Percentiles rank a stretch among this genome's conserved stretches.
Conservation (phyloP, 805 yeast genomes). For the Hanseniaspora lindneri region DNA sequence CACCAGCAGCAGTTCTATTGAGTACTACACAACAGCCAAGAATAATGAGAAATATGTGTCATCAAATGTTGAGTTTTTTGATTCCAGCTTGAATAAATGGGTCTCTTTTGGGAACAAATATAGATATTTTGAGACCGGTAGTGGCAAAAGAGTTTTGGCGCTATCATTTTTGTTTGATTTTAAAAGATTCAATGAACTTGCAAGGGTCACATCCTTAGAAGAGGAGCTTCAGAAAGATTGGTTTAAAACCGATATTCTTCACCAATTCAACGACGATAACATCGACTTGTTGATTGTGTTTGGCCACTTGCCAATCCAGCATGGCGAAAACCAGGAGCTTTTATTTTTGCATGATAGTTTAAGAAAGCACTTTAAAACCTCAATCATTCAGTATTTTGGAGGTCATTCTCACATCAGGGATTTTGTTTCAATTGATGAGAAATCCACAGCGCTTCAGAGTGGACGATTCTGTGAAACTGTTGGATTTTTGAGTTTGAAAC, state of each 20-base stretch:
- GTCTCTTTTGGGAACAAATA: slow-evolving; percentile 59
- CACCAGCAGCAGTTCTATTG: slow-evolving; percentile 51
- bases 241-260: slow-evolving; percentile 41
- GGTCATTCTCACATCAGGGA: slow-evolving; percentile 92
- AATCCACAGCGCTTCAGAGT: slow-evolving; percentile 72
- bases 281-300: slow-evolving; percentile 59
- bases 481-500: slow-evolving; percentile 63
- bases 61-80: slow-evolving; percentile 54
- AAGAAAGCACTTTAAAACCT: slow-evolving; percentile 47
- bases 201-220: slow-evolving; percentile 51
- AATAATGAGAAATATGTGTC: slow-evolving; percentile 53
- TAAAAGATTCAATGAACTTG: slow-evolving; percentile 42
- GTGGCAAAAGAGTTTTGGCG: slow-evolving; percentile 43
- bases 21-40: slow-evolving; percentile 48
- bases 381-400: slow-evolving; percentile 74
- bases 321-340: slow-evolving; percentile 29
- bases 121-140: slow-evolving; percentile 53
- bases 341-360: slow-evolving; percentile 33
- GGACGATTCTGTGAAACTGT: slow-evolving; percentile 88
- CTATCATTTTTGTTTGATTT: slow-evolving; percentile 76
- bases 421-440: slow-evolving; percentile 53
- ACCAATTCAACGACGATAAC: slow-evolving; percentile 28
- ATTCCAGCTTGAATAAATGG: slow-evolving; percentile 33
- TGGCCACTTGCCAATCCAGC: slow-evolving; percentile 66
- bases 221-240: slow-evolving; percentile 47